phyloP scores from a whole-genome alignment of 495 filamentous ascomycete species.

The Xylaria palmicola region DNA sequence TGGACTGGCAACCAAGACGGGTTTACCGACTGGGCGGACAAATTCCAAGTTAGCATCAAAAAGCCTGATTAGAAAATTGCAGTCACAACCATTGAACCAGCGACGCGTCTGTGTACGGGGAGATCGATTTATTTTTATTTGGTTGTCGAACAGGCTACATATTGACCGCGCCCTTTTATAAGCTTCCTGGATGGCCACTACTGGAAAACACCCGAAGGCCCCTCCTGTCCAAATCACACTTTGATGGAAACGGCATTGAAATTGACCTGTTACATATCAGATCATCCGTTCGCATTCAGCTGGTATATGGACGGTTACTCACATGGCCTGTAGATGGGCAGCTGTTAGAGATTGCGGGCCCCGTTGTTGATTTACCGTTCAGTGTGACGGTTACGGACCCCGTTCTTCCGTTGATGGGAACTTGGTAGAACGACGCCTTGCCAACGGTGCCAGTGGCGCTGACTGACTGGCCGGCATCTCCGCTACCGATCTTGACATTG shows the following conservation, averaged over 20 bases:
- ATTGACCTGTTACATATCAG: constrained; percentile 34
- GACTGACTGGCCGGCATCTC: constrained; percentile 38
- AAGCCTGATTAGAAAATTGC: constrained; percentile 26
- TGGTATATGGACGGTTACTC: constrained; percentile 26
- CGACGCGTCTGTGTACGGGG: background rate
- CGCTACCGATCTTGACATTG: constrained; percentile 53
- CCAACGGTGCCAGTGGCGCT: constrained; percentile 32
- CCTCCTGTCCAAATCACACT: constrained; percentile 18
- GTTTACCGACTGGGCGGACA: constrained; percentile 49
- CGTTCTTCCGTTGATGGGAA: constrained; percentile 48
- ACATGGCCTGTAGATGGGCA: constrained; percentile 49
- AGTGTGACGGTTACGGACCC: constrained; percentile 55
- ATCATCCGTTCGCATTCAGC: background rate
- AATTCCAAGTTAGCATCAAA: constrained; percentile 49
- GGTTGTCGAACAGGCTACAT: background rate
- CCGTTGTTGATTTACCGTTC: constrained; percentile 43
- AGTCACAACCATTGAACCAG: background rate
- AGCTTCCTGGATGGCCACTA: background rate
- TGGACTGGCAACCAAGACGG: constrained; percentile 48
- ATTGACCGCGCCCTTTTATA: background rate
- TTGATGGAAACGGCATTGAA: constrained; percentile 44
- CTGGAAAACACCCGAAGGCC: background rate
- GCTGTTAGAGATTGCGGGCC: constrained; percentile 46
- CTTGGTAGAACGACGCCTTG: constrained; percentile 53
- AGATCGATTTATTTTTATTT: background rate